A percentile compares a stretch with the other conserved stretches of the same genome.
Conservation (phyloP, 805 yeast genomes). For the Wickerhamomyces mucosus region DNA sequence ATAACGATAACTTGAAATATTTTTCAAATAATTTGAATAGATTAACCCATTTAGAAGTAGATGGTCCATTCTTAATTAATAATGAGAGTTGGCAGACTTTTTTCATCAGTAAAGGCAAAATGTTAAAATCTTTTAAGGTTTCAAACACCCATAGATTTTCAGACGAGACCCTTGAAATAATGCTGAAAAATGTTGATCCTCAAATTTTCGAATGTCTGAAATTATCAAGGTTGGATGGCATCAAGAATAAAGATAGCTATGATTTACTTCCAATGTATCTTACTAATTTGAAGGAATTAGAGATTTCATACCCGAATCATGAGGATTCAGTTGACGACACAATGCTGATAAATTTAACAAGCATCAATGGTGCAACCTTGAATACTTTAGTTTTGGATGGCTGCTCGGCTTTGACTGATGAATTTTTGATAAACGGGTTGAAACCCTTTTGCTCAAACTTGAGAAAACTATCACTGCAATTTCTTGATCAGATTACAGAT, state of each 20-base stretch:
- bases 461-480: conserved; percentile 46
- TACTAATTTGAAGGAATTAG: conserved; percentile 43
- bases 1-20: conserved; percentile 63
- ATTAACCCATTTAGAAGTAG: conserved; percentile 50
- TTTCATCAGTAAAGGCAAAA: conserved; percentile 47
- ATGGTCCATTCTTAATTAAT: conserved; percentile 85
- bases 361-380: conserved; percentile 54
- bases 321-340: conserved; percentile 66
- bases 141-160: conserved; percentile 79
- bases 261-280: conserved; percentile 59
- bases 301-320: conserved; percentile 56
- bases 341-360: conserved; percentile 47
- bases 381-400: conserved; percentile 57
- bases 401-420: conserved; percentile 64
- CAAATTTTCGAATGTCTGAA: conserved; percentile 44
- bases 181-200: conserved; percentile 52
- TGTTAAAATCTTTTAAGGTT: conserved; percentile 50
- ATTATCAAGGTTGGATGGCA: conserved; percentile 64
- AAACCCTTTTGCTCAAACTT: conserved; percentile 48
- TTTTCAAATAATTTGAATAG: conserved; percentile 47
- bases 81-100: conserved; percentile 70
- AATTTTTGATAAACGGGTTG: conserved; percentile 45
- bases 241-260: conserved; percentile 47
- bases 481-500: conserved; percentile 57
- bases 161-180: conserved; percentile 49